These are phyloP conservation scores for Basidiobolus meristosporus DNA, from an alignment of 371 early-diverging fungal genomes.

Conservation along the genomic window DNA sequence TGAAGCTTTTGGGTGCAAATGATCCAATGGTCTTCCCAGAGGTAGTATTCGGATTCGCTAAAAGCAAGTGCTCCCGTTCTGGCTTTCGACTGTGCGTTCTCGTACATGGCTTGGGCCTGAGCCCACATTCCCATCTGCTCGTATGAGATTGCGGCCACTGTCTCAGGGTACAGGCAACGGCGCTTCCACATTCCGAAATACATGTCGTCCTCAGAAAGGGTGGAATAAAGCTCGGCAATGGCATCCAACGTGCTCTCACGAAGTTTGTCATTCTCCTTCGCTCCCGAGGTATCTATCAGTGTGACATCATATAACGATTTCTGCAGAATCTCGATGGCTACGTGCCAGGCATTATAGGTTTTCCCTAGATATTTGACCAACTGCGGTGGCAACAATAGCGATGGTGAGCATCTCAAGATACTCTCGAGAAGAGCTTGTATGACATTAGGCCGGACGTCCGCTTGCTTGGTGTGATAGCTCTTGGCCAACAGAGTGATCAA, in stretches of 20 bases:
- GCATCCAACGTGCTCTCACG: conserved; percentile 83
- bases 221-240: conserved; percentile 58
- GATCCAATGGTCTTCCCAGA: conserved; percentile 98
- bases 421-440: conserved; percentile 79
- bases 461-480: conserved; percentile 75
- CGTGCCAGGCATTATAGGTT: conserved; percentile 83
- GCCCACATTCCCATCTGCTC: conserved; percentile 91
- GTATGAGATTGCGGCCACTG: conserved; percentile 87
- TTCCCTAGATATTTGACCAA: conserved; percentile 82
- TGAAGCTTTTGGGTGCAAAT: conserved; percentile 81
- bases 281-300: neutral
- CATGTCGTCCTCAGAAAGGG: conserved; percentile 74
- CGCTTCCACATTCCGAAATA: conserved; percentile 87
- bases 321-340: conserved; percentile 55
- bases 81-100: conserved; percentile 85
- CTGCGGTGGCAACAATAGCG: conserved; percentile 74
- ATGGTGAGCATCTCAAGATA: conserved; percentile 47
- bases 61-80: conserved; percentile 73
- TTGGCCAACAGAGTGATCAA: conserved; percentile 70
- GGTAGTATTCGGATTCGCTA: conserved; percentile 88
- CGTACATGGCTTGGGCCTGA: conserved; percentile 82
- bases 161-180: conserved; percentile 81
- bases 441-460: conserved; percentile 71
- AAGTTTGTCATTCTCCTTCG: conserved; percentile 20
- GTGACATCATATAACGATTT: no score